These are phyloP conservation scores for Lachancea fermentati DNA, from an alignment of 805 yeast species.

Conservation along the genomic window DNA sequence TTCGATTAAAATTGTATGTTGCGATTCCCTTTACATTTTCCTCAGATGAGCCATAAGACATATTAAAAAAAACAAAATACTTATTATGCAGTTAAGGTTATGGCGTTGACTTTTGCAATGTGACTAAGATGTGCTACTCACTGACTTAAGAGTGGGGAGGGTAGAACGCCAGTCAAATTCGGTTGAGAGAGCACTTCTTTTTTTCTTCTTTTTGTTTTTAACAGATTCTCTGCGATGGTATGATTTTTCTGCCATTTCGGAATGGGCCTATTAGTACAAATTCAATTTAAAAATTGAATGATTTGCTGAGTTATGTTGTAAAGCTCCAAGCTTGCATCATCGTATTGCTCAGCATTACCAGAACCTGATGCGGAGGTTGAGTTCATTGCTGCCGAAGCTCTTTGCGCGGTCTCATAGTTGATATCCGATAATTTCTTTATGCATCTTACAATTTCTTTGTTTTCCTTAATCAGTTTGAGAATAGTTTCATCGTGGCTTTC, in stretches of 20 bases:
- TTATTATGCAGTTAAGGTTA: background rate
- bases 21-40: slow-evolving; percentile 11
- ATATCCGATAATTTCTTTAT: slow-evolving; percentile 43
- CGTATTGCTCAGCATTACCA: slow-evolving; percentile 39
- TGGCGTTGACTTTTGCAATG: background rate
- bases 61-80: background rate
- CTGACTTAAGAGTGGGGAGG: too few relatives aligned
- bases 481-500: slow-evolving; percentile 76
- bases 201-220: background rate
- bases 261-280: background rate
- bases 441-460: slow-evolving; percentile 47
- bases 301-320: slow-evolving; percentile 65
- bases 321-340: slow-evolving; percentile 59
- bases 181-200: too few relatives aligned
- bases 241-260: background rate
- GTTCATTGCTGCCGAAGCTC: slow-evolving; percentile 13
- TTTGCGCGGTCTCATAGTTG: slow-evolving; percentile 22
- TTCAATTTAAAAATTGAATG: slow-evolving; percentile 38
- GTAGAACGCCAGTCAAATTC: too few relatives aligned
- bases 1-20: background rate
- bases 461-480: slow-evolving; percentile 47
- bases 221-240: background rate
- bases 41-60: slow-evolving; percentile 9
- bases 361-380: slow-evolving; percentile 22
- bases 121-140: background rate